phyloP scores from a whole-genome alignment of 257 asterid species.

The Lycium barbarum region DNA sequence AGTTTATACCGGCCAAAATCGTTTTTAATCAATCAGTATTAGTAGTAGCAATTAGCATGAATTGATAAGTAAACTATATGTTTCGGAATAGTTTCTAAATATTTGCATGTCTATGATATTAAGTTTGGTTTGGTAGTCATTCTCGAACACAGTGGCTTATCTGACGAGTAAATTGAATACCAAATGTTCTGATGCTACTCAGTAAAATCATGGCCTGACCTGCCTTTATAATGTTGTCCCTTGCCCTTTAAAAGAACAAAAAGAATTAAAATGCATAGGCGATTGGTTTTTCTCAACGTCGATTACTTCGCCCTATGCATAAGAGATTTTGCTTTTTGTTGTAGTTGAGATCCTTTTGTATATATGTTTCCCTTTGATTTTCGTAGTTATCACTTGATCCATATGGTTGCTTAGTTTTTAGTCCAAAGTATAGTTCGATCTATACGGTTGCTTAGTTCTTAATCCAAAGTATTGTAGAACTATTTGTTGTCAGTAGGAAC shows the following conservation, averaged over 20 bases:
- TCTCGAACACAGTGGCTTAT: background rate
- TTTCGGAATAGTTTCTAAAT: background rate
- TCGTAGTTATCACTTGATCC: too few species aligned
- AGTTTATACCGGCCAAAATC: background rate
- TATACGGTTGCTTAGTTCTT: too few species aligned
- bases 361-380: too few species aligned
- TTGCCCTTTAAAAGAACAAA: background rate
- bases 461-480: too few species aligned
- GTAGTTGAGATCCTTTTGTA: too few species aligned
- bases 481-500: too few species aligned
- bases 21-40: background rate
- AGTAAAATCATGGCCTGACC: background rate
- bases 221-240: background rate
- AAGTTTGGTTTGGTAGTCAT: background rate
- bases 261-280: background rate
- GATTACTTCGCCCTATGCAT: too few species aligned
- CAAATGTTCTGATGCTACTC: background rate
- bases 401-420: too few species aligned
- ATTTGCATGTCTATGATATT: background rate
- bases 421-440: too few species aligned
- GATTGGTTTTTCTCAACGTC: background rate
- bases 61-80: background rate
- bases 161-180: background rate
- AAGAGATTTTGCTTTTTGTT: too few species aligned
- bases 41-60: background rate